phyloP scores from a whole-genome alignment of 2,329 filamentous ascomycete genomes.

The Aspergillus clavatus region DNA sequence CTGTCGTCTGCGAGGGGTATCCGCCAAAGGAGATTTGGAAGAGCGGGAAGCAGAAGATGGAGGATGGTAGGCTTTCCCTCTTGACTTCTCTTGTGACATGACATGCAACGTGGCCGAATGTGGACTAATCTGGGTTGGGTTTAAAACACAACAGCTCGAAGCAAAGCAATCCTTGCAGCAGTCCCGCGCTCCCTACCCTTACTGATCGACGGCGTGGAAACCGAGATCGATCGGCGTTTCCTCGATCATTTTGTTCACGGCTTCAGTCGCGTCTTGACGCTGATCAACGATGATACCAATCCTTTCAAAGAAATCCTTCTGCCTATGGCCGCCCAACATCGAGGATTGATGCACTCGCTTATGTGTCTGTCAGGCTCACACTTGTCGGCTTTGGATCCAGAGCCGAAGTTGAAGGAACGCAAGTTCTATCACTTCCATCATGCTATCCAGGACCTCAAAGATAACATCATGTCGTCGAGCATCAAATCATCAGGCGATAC shows the following conservation, averaged over 20 bases:
- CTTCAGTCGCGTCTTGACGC: conserved; percentile 73
- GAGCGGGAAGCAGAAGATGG: conserved; percentile 71
- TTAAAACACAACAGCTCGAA: conserved; percentile 22
- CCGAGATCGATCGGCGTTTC: conserved; percentile 70
- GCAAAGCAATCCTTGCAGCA: conserved; percentile 28
- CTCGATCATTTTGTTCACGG: conserved; percentile 78
- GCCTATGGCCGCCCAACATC: conserved; percentile 72
- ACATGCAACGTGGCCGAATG: not conserved
- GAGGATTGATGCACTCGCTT: conserved; percentile 85
- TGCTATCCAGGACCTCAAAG: conserved; percentile 38
- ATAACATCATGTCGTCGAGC: conserved; percentile 32
- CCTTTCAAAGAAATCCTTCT: conserved; percentile 81
- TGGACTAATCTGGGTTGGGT: not conserved
- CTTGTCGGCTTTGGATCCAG: conserved; percentile 49
- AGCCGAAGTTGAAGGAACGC: conserved; percentile 49
- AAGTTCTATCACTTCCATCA: conserved; percentile 52
- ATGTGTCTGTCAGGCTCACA: conserved; percentile 79
- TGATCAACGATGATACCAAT: conserved; percentile 75
- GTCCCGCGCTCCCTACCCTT: conserved; percentile 47
- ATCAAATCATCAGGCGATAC: conserved; percentile 15
- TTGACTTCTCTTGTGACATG: not conserved
- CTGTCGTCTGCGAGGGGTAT: conserved; percentile 85
- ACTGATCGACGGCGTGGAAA: conserved; percentile 78
- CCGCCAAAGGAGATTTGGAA: conserved; percentile 83
- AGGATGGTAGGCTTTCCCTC: conserved; percentile 50